These are phyloP conservation scores for Henningerozyma blattae DNA, from an alignment of 805 yeast species.

Conservation along the genomic window DNA sequence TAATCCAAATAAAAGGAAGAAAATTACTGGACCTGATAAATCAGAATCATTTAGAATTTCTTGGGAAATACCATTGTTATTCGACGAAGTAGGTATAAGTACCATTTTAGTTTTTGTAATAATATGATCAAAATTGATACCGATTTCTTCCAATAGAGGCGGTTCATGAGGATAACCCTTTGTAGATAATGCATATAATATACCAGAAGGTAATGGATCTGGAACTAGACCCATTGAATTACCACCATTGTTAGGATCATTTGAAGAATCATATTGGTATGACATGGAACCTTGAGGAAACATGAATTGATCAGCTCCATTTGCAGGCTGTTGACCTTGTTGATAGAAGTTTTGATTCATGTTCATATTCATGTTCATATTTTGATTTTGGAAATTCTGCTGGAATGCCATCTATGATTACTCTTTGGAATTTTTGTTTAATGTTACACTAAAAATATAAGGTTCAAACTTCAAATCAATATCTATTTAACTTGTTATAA, in stretches of 20 bases:
- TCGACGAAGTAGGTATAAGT: conserved; percentile 51
- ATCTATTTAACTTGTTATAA: too few relatives aligned
- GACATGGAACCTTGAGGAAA: conserved; percentile 29
- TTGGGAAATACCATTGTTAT: conserved; percentile 40
- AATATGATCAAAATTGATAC: conserved; percentile 84
- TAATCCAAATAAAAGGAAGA: conserved; percentile 78
- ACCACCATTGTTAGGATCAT: conserved; percentile 5
- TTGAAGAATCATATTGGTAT: conserved; percentile 9
- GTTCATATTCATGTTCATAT: too few relatives aligned
- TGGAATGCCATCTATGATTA: too few relatives aligned
- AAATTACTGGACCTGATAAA: conserved; percentile 87
- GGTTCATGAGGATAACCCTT: conserved; percentile 94
- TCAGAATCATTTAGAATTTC: conserved; percentile 83
- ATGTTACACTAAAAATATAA: too few relatives aligned
- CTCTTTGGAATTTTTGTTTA: too few relatives aligned
- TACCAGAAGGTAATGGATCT: conserved; percentile 50
- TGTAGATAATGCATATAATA: conserved; percentile 86
- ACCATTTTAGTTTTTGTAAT: conserved; percentile 77
- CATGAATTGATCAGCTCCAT: conserved; percentile 18
- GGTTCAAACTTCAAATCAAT: too few relatives aligned
- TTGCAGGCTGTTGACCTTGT: too few relatives aligned
- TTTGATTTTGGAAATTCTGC: too few relatives aligned
- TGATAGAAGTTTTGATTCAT: conserved; percentile 5
- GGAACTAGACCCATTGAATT: conserved; percentile 14
- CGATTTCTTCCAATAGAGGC: conserved; percentile 82